These are phyloP conservation scores for Thermomucor indicae-seudaticae DNA, from an alignment of 371 early-diverging fungal genomes.

Conservation along the genomic window DNA sequence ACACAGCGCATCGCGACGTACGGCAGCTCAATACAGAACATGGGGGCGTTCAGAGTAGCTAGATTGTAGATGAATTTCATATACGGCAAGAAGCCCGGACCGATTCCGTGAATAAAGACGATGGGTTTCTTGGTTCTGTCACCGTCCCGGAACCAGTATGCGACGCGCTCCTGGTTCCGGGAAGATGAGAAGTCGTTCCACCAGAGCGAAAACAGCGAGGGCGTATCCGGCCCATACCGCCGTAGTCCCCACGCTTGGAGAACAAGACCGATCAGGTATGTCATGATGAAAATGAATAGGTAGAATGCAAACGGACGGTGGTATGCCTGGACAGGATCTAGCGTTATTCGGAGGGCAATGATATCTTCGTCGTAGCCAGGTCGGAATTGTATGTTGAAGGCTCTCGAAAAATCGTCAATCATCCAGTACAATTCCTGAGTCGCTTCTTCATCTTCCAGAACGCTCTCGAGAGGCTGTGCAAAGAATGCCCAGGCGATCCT, in stretches of 20 bases:
- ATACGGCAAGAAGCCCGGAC: conserved; percentile 62
- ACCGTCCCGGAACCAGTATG: conserved; percentile 51
- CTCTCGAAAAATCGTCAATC: conserved; percentile 41
- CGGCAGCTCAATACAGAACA: conserved; percentile 68
- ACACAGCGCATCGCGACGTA: conserved; percentile 64
- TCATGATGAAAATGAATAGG: conserved; percentile 24
- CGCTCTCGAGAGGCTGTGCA: conserved; percentile 34
- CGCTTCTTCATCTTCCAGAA: conserved; percentile 26
- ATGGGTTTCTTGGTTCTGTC: conserved; percentile 51
- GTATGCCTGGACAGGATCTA: conserved; percentile 64
- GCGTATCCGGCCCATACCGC: conserved; percentile 32
- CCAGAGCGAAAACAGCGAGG: conserved; percentile 18
- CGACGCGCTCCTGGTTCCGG: conserved; percentile 19
- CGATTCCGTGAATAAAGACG: conserved; percentile 74
- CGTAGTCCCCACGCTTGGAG: conserved; percentile 30
- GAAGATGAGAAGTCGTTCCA: not conserved
- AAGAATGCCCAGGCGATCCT: conserved; percentile 60
- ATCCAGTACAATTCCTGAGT: conserved; percentile 40
- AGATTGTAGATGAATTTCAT: conserved; percentile 41
- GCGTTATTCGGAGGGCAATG: conserved; percentile 51
- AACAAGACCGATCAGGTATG: conserved; percentile 8
- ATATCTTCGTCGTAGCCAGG: conserved; percentile 55
- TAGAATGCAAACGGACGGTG: conserved; percentile 67
- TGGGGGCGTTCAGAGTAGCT: conserved; percentile 45
- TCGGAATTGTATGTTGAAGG: conserved; percentile 38